phyloP scores from a whole-genome alignment of 2,329 filamentous ascomycete genomes.

The Calonectria pteridis region DNA sequence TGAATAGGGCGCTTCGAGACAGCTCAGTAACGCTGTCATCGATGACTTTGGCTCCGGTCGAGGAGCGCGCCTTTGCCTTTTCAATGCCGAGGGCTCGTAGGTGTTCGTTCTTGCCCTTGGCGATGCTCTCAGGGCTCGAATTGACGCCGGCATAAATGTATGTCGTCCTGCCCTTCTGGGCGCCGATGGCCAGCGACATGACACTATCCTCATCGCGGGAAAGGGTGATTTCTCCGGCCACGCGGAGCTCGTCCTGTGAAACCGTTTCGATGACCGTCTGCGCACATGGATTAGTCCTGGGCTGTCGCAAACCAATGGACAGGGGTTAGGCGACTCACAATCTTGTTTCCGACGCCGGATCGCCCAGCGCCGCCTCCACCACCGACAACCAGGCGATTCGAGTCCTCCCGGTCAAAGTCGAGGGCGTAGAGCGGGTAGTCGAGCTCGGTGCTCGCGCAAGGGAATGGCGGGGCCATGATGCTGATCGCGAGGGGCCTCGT shows the following conservation, averaged over 20 bases:
- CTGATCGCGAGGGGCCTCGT: constrained; percentile 32
- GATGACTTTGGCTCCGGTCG: constrained; percentile 45
- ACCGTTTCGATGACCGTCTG: constrained; percentile 81
- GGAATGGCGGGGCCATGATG: constrained; percentile 56
- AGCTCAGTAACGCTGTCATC: constrained; percentile 62
- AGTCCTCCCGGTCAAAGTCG: constrained; percentile 87
- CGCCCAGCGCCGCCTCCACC: constrained; percentile 88
- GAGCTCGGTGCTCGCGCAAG: constrained; percentile 73
- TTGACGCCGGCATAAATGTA: constrained; percentile 83
- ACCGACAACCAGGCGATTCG: constrained; percentile 81
- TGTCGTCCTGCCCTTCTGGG: constrained; percentile 66
- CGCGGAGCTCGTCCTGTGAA: constrained; percentile 71
- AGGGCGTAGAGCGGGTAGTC: constrained; percentile 89
- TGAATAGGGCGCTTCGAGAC: constrained; percentile 66
- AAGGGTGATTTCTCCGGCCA: constrained; percentile 80
- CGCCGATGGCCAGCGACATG: constrained; percentile 81
- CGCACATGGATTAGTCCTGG: constrained; percentile 24
- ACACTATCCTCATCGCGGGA: constrained; percentile 90
- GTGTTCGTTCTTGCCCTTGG: constrained; percentile 85
- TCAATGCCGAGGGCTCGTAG: constrained; percentile 80
- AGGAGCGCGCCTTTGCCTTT: constrained; percentile 49
- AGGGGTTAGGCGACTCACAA: constrained; percentile 65
- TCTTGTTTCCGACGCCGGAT: constrained; percentile 88
- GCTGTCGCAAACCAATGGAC: not conserved
- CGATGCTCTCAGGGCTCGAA: constrained; percentile 78